Base-by-base conservation (phyloP, 306 rosid genomes). In the Lathyrus sativus region DNA sequence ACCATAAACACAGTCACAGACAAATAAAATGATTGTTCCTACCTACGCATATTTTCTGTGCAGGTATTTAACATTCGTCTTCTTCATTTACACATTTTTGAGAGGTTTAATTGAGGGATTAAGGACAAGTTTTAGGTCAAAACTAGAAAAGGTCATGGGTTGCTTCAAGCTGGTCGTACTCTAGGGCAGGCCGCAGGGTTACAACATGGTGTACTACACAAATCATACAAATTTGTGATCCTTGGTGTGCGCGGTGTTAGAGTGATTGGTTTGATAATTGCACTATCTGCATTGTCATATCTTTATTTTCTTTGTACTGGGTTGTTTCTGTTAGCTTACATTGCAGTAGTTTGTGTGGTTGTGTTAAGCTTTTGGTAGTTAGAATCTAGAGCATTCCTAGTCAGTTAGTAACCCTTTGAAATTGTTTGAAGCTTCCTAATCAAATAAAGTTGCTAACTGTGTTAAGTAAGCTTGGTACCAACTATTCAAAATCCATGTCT, bases 81-180 rank as follows among this genome's bases (percentile, higher is more conserved):
- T 64, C 53, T 31, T 64, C 74, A 35, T 74, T 65, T 54, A 62
- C 56, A 43, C 49, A 18, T 1, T 50, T 19, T 50, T 1, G 29
- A 18, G 57, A 49, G 12, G 9, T 26, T 50, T 2, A 50, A 50
- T 9, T 50, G 29, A 12, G 57, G 2, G 13, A 18, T 10, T 17
- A 11, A 18, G 5, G 6, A 50, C 6, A 14, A 14, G 1, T 14
- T 53, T 53, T 53, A 10, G 14, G 35, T 4, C 2, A 55, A 26
- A 29, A 55, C 18, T 12, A 13, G 39, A 29, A 56, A 56, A 28
- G 10, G 62, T 11, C 59, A 53, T n/a, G n/a, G n/a, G n/a, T n/a
- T n/a, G n/a, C n/a, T n/a, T n/a, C n/a, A n/a, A n/a, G n/a, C n/a
- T n/a, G n/a, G n/a, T n/a, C n/a, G n/a, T n/a, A n/a, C n/a, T 56